These are phyloP conservation scores for Blastosporella zonata DNA, from an alignment of 1,284 basidiomycete species.

Conservation along the genomic window DNA sequence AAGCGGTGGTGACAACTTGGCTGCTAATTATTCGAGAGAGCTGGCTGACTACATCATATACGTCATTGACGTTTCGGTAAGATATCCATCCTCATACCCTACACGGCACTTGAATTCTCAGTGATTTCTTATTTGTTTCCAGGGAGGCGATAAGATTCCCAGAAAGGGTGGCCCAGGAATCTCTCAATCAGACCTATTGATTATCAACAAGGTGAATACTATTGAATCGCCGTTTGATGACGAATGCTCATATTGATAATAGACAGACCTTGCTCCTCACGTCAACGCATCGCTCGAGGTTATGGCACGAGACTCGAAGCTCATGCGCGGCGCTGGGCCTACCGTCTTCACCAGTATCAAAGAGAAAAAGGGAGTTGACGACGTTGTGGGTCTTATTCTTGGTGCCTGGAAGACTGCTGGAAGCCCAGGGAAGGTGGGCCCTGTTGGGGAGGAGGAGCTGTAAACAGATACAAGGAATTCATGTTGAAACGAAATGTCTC, in stretches of 20 bases:
- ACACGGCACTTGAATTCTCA: neutral
- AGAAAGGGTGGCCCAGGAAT: slow-evolving; percentile 97
- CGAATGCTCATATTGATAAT: slow-evolving; percentile 1
- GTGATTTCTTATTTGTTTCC: slow-evolving; percentile 4
- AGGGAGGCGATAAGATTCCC: slow-evolving; percentile 98
- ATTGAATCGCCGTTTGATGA: neutral
- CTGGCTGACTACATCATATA: slow-evolving; percentile 98
- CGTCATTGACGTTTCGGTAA: slow-evolving; percentile 80
- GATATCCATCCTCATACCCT: slow-evolving; percentile 21
- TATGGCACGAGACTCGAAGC: slow-evolving; percentile 90
- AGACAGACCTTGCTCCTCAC: slow-evolving; percentile 92
- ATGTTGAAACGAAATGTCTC: neutral
- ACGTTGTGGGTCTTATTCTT: slow-evolving; percentile 80
- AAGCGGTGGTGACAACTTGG: slow-evolving; percentile 94
- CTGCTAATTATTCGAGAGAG: slow-evolving; percentile 94
- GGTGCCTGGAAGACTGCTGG: slow-evolving; percentile 84
- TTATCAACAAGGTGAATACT: slow-evolving; percentile 84
- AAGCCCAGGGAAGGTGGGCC: slow-evolving; percentile 56
- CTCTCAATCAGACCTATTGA: slow-evolving; percentile 90
- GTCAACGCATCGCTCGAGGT: slow-evolving; percentile 93
- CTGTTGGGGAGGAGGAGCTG: slow-evolving; percentile 39
- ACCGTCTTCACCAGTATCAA: slow-evolving; percentile 91
- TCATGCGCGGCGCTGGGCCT: slow-evolving; percentile 93
- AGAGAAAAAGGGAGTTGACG: slow-evolving; percentile 77
- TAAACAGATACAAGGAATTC: neutral